Evolutionary conservation across 345 rosid genomes (phyloP).

Genomic region (Melaleuca quinquenervia): DNA sequence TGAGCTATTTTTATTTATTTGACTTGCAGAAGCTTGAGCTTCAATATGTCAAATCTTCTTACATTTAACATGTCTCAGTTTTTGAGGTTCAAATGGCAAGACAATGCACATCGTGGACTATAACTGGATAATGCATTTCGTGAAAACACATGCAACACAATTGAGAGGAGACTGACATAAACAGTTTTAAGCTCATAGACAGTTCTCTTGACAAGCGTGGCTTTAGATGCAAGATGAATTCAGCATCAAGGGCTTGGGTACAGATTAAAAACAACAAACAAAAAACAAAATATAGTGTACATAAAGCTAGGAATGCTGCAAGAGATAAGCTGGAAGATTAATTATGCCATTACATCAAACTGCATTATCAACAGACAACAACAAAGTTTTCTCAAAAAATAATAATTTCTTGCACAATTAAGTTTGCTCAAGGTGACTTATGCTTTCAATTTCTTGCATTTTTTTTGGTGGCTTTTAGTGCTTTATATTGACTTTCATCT

Average conservation of each 20-base stretch:
- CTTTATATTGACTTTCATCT: not conserved
- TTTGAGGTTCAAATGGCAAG: not conserved
- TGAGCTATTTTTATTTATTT: not conserved
- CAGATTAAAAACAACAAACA: not conserved
- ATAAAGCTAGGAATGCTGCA: not conserved
- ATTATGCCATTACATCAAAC: not conserved
- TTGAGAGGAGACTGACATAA: not conserved
- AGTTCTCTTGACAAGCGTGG: not conserved
- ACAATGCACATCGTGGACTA: not conserved
- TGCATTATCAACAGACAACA: not conserved
- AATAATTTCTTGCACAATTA: not conserved
- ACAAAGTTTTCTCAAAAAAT: not conserved
- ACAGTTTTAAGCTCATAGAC: not conserved
- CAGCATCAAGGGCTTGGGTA: not conserved
- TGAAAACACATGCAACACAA: not conserved
- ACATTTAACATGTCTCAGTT: not conserved
- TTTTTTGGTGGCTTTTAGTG: not conserved
- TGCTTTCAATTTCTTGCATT: not conserved
- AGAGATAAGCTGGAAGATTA: not conserved
- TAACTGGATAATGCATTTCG: not conserved
- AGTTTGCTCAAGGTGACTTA: not conserved
- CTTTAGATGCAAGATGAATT: not conserved
- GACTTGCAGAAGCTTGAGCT: not conserved
- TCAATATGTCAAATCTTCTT: slow-evolving; percentile 40
- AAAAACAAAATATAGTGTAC: not conserved